Evolutionary conservation across 2,329 filamentous ascomycete species (phyloP).

Genomic region (Emergomyces pasteurianus): DNA sequence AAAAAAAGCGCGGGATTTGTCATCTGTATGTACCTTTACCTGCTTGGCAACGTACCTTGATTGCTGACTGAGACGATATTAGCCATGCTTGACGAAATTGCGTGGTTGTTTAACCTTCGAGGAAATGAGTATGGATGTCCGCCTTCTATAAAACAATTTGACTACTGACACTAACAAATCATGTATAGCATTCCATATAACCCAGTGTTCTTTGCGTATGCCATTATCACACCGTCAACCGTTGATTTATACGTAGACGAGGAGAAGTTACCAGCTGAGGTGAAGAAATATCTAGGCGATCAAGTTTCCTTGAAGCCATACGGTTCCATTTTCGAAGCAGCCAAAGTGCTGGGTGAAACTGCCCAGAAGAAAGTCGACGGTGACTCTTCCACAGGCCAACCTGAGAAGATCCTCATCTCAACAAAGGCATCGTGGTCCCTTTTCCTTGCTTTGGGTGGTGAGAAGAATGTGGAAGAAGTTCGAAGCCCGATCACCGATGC

Average conservation of each 20-base stretch:
- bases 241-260: slow-evolving; percentile 78
- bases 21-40: slow-evolving; percentile 42
- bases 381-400: slow-evolving; percentile 23
- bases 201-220: slow-evolving; percentile 96
- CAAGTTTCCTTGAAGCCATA: slow-evolving; percentile 72
- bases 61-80: background rate
- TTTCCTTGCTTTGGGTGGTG: slow-evolving; percentile 72
- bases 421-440: slow-evolving; percentile 90
- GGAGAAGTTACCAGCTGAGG: slow-evolving; percentile 59
- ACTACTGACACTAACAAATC: slow-evolving; percentile 9
- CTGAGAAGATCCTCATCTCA: slow-evolving; percentile 65
- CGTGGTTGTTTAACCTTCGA: slow-evolving; percentile 96
- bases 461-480: slow-evolving; percentile 71
- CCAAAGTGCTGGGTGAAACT: slow-evolving; percentile 49
- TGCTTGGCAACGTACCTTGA: background rate
- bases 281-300: slow-evolving; percentile 55
- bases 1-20: slow-evolving; percentile 80
- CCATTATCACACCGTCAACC: slow-evolving; percentile 63
- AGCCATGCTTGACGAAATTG: slow-evolving; percentile 87
- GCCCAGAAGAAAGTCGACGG: slow-evolving; percentile 24
- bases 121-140: slow-evolving; percentile 56
- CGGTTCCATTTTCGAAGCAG: slow-evolving; percentile 64
- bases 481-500: slow-evolving; percentile 80
- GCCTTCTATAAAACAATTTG: background rate
- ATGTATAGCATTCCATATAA: slow-evolving; percentile 71